Evolutionary conservation across 2,329 filamentous ascomycete genomes (phyloP).

Genomic region (Colletotrichum tanaceti): DNA sequence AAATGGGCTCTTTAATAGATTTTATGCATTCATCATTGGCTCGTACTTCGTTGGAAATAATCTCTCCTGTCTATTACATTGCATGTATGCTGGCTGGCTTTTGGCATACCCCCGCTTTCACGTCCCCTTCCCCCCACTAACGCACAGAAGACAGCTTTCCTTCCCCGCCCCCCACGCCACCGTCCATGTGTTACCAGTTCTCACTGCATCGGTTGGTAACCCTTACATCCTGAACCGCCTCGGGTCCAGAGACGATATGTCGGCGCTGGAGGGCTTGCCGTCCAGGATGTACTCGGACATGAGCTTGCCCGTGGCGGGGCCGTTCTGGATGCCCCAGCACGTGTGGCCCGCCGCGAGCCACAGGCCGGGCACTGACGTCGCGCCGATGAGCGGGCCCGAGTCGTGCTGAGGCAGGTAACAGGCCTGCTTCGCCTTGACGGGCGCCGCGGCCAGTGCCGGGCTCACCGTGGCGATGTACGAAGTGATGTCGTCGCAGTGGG

Average conservation of each 20-base stretch:
- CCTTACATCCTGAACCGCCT: constrained; percentile 66
- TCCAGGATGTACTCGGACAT: constrained; percentile 85
- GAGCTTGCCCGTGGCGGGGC: constrained; percentile 84
- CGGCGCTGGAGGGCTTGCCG: constrained; percentile 74
- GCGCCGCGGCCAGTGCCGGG: constrained; percentile 73
- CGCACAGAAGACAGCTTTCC: no score
- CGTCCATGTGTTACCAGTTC: no score
- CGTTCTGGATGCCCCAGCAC: constrained; percentile 99
- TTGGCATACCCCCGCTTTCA: not conserved
- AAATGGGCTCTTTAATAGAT: not conserved
- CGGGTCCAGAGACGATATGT: constrained; percentile 75
- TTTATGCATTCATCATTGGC: constrained; percentile 10
- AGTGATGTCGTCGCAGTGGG: constrained; percentile 85
- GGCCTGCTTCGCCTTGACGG: constrained; percentile 82
- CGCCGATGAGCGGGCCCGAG: constrained; percentile 79
- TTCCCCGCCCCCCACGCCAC: no score
- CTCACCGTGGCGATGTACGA: constrained; percentile 78
- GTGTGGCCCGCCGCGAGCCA: constrained; percentile 91
- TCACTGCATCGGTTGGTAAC: no score
- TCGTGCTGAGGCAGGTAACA: constrained; percentile 91
- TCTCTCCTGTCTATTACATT: not conserved
- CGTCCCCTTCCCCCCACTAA: not conserved
- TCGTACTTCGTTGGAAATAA: not conserved
- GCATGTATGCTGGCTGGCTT: not conserved
- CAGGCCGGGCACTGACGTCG: constrained; percentile 77